Percentiles rank a stretch among this genome's conserved stretches.
Conservation (phyloP, 2,329 filamentous ascomycete species). For the Verticillium nonalfalfae region DNA sequence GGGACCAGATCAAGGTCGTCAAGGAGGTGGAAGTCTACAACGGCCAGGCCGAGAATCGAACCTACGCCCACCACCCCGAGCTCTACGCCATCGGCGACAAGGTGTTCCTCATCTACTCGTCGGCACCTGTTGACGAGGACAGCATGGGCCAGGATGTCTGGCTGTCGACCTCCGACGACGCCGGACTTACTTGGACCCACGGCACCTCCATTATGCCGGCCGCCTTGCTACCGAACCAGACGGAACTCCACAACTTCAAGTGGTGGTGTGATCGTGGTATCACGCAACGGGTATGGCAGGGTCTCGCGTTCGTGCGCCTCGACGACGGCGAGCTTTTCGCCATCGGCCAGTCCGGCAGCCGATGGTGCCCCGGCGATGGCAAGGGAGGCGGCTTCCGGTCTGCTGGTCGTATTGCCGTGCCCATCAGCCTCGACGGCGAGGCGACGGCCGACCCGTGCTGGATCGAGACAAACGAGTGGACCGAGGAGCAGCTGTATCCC, state of each 20-base stretch:
- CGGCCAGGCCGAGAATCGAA: slow-evolving; percentile 13
- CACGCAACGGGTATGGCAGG: slow-evolving; percentile 13
- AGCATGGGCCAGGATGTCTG: slow-evolving; percentile 18
- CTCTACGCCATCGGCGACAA: slow-evolving; percentile 11
- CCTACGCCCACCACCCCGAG: slow-evolving; percentile 17
- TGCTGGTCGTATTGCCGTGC: slow-evolving; percentile 12
- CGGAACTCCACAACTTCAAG: slow-evolving; percentile 12
- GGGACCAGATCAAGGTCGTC: slow-evolving; percentile 14
- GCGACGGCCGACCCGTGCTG: slow-evolving; percentile 14
- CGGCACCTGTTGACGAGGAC: slow-evolving; percentile 17
- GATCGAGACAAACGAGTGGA: slow-evolving; percentile 14
- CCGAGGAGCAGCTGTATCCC: slow-evolving; percentile 8
- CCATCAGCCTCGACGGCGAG: slow-evolving; percentile 9
- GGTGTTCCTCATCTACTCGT: slow-evolving; percentile 15
- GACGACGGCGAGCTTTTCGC: slow-evolving; percentile 11
- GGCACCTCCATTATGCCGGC: slow-evolving; percentile 13
- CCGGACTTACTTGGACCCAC: slow-evolving; percentile 13
- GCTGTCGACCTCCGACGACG: slow-evolving; percentile 13
- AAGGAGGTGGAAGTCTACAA: slow-evolving; percentile 16
- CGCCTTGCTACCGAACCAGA: slow-evolving; percentile 17
- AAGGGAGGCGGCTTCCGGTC: slow-evolving; percentile 6
- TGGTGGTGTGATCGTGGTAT: slow-evolving; percentile 17
- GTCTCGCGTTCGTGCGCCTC: slow-evolving; percentile 8
- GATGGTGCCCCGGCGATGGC: slow-evolving; percentile 5
- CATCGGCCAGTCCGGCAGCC: slow-evolving; percentile 11